Base-by-base conservation (phyloP, 1,284 basidiomycete species). In the Sporisorium exsertum region DNA sequence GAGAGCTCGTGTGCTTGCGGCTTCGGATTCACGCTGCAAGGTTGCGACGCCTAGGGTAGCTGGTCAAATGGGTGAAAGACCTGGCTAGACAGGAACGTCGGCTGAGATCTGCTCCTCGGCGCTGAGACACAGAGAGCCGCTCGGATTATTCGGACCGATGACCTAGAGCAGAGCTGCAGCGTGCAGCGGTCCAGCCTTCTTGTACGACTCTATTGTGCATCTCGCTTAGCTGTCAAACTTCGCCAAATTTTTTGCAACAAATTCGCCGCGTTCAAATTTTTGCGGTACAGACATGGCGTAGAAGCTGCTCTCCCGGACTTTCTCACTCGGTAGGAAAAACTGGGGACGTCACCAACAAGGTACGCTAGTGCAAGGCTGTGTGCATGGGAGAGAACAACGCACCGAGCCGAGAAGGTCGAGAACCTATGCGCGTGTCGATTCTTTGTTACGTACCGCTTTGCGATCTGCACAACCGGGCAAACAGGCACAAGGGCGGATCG, bases 191-290 rank as follows among this genome's bases (percentile, higher is more conserved):
- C 58, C 29, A 60, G 50, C 53, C 5, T 35, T 58, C 22, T 7
- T 26, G 8, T 42, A 2, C 20, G 18, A n/a, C n/a, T 18, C 16
- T 50, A 24, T 51, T 35, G 27, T 29, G 27, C 58, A 49, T 59
- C 50, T 60, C 58, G 50, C 50, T 53, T 60, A 53, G 50, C 58
- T 60, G 50, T 60, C 58, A 53, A 22, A 40, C 33, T 60, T 43
- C 27, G 42, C 58, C 24, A 40, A 43, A 43, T 18, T 40, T 40
- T 8, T 2, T 5, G 18, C 37, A 35, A 35, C 33, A 29, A 27
- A 49, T 58, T 22, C 42, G n/a, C 42, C 37, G 37, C 18, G 37
- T 16, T 40, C 33, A 12, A 35, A 35, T 8, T 35, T 35, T 12
- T 35, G 33, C 29, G 10, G n/a, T n/a, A n/a, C n/a, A n/a, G n/a